Percentiles rank a stretch among this genome's conserved stretches.
phyloP scores from a whole-genome alignment of 495 filamentous ascomycete species.

The Talaromyces trachyspermus region DNA sequence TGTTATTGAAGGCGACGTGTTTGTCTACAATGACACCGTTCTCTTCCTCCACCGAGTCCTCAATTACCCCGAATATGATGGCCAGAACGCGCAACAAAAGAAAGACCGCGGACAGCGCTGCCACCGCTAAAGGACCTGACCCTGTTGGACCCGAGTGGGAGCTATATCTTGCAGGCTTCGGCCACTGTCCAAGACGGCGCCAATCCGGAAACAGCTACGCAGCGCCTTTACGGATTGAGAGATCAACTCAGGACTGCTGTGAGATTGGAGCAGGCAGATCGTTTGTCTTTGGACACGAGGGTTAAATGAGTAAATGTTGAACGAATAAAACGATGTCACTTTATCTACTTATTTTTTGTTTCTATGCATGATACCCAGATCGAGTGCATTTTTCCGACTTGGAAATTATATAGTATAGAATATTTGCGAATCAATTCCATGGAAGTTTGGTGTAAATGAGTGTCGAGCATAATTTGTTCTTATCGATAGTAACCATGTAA shows the following conservation, averaged over 20 bases:
- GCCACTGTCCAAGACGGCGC: constrained; percentile 43
- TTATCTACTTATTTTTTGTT: not conserved
- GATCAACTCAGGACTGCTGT: constrained; percentile 57
- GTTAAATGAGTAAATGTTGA: constrained; percentile 31
- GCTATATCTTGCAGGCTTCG: constrained; percentile 44
- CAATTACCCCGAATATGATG: constrained; percentile 26
- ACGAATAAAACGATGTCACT: not conserved
- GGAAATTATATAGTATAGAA: too few species aligned
- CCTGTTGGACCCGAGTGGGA: constrained; percentile 38
- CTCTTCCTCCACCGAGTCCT: constrained; percentile 41
- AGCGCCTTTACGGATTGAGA: constrained; percentile 54
- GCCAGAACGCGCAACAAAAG: constrained; percentile 18
- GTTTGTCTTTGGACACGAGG: constrained; percentile 58
- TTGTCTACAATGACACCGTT: constrained; percentile 40
- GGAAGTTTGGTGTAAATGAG: too few species aligned
- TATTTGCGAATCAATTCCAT: too few species aligned
- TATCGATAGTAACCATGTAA: not conserved
- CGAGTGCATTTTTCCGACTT: too few species aligned
- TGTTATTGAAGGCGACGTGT: constrained; percentile 40
- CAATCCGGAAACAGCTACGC: constrained; percentile 46
- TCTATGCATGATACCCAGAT: constrained; percentile 4
- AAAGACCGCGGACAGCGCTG: constrained; percentile 25
- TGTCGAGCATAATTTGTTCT: too few species aligned
- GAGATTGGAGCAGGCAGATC: constrained; percentile 55
- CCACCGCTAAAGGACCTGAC: constrained; percentile 28